Evolutionary conservation across 495 filamentous ascomycete species (phyloP).

Genomic region (Podospora appendiculata): DNA sequence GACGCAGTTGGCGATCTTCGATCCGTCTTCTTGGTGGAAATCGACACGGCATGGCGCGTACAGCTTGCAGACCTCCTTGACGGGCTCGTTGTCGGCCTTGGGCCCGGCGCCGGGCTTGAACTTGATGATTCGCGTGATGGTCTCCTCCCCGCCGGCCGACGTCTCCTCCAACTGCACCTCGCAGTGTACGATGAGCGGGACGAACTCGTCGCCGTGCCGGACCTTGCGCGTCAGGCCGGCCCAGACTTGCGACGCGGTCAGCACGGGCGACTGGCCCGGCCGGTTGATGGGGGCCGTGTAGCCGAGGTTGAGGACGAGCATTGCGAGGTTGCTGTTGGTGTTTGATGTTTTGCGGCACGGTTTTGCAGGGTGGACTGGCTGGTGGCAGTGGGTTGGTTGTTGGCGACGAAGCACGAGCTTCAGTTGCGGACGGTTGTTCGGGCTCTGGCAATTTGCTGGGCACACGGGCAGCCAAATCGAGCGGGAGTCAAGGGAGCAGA

Average conservation of each 20-base stretch:
- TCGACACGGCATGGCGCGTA: constrained; percentile 27
- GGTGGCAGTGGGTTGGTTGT: too few relatives aligned
- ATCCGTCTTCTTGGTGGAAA: constrained; percentile 30
- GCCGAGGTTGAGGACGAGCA: constrained; percentile 31
- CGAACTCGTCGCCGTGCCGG: constrained; percentile 28
- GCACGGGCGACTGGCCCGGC: constrained; percentile 13
- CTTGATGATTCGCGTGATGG: constrained; percentile 20
- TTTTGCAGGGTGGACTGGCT: not conserved
- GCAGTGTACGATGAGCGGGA: constrained; percentile 30
- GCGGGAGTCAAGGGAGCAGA: too few relatives aligned
- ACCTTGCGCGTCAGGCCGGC: constrained; percentile 34
- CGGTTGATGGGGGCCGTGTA: constrained; percentile 37
- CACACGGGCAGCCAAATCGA: not conserved
- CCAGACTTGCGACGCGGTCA: constrained; percentile 31
- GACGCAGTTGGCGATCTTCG: constrained; percentile 27
- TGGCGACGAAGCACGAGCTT: too few relatives aligned
- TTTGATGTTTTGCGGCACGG: not conserved
- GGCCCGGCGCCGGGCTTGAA: constrained; percentile 17
- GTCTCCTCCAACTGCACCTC: constrained; percentile 16
- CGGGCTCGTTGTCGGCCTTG: constrained; percentile 5
- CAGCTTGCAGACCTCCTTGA: constrained; percentile 20
- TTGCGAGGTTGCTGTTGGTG: constrained; percentile 6
- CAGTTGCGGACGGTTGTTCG: too few relatives aligned
- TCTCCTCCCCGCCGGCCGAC: constrained; percentile 1
- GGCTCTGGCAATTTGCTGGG: not conserved